phyloP scores from a whole-genome alignment of 805 yeast species.

The Zygoascus flipseniorum region DNA sequence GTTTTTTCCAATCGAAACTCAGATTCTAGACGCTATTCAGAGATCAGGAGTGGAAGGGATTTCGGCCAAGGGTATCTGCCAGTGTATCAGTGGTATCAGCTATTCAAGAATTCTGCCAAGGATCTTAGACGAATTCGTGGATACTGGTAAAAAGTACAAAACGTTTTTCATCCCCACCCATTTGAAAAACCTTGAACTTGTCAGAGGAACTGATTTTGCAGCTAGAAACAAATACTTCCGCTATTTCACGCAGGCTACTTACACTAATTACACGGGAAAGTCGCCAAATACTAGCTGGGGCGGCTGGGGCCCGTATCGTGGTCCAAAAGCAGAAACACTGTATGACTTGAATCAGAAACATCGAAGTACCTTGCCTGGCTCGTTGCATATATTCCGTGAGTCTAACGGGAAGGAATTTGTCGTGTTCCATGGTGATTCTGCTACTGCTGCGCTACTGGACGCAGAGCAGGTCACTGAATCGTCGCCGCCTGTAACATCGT shows the following conservation, averaged over 20 bases:
- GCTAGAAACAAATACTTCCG: conserved; percentile 70
- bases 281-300: conserved; percentile 25
- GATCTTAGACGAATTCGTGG: conserved; percentile 41
- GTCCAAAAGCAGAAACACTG: conserved; percentile 2
- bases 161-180: conserved; percentile 17
- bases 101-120: conserved; percentile 46
- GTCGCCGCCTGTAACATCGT: conserved; percentile 2
- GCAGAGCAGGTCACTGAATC: background rate
- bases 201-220: conserved; percentile 60
- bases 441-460: background rate
- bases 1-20: conserved; percentile 57
- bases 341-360: conserved; percentile 6
- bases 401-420: conserved; percentile 5
- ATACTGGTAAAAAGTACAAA: conserved; percentile 26
- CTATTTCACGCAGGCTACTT: conserved; percentile 42
- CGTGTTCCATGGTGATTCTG: conserved; percentile 22
- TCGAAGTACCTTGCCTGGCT: conserved; percentile 10
- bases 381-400: conserved; percentile 5
- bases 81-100: conserved; percentile 44
- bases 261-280: conserved; percentile 27
- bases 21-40: conserved; percentile 44
- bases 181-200: conserved; percentile 33
- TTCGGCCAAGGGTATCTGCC: conserved; percentile 48
- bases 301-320: conserved; percentile 13
- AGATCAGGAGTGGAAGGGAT: conserved; percentile 42